Evolutionary conservation across 306 rosid species (phyloP).

Genomic region (Trifolium pratense): DNA sequence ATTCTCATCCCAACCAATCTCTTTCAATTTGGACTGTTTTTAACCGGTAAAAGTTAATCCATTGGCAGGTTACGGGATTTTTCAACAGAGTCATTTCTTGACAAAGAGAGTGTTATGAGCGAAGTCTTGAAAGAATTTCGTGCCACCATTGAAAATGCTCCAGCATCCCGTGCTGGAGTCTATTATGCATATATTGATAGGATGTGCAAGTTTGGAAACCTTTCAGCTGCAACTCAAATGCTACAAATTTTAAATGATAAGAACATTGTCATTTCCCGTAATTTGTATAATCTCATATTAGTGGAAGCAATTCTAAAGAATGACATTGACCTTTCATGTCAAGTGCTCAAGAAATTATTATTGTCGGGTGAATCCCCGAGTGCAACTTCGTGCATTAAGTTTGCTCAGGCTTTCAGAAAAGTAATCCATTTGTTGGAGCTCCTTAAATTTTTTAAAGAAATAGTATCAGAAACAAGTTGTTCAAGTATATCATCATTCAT

Average conservation of each 20-base stretch:
- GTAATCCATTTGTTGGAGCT: slow-evolving; percentile 51
- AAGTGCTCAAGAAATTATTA: slow-evolving; percentile 61
- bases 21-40: slow-evolving; percentile 34
- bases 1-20: slow-evolving; percentile 36
- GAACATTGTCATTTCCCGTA: slow-evolving; percentile 44
- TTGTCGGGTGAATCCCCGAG: slow-evolving; percentile 46
- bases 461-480: slow-evolving; percentile 45
- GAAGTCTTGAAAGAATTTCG: slow-evolving; percentile 52
- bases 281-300: slow-evolving; percentile 52
- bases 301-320: slow-evolving; percentile 61
- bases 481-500: slow-evolving; percentile 56
- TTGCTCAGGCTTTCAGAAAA: slow-evolving; percentile 67
- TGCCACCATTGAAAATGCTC: slow-evolving; percentile 46
- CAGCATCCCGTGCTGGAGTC: slow-evolving; percentile 39
- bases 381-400: slow-evolving; percentile 53
- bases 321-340: slow-evolving; percentile 54
- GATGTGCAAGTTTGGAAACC: slow-evolving; percentile 53
- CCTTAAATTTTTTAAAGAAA: slow-evolving; percentile 52
- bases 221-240: slow-evolving; percentile 50
- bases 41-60: slow-evolving; percentile 36
- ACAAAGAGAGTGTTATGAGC: slow-evolving; percentile 44
- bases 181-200: slow-evolving; percentile 44
- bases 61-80: slow-evolving; percentile 46
- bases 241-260: slow-evolving; percentile 53
- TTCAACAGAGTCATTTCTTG: slow-evolving; percentile 53